A percentile compares a stretch with the other conserved stretches of the same genome.
phyloP scores from a whole-genome alignment of 441 rosid species.

The Corymbia citriodora region DNA sequence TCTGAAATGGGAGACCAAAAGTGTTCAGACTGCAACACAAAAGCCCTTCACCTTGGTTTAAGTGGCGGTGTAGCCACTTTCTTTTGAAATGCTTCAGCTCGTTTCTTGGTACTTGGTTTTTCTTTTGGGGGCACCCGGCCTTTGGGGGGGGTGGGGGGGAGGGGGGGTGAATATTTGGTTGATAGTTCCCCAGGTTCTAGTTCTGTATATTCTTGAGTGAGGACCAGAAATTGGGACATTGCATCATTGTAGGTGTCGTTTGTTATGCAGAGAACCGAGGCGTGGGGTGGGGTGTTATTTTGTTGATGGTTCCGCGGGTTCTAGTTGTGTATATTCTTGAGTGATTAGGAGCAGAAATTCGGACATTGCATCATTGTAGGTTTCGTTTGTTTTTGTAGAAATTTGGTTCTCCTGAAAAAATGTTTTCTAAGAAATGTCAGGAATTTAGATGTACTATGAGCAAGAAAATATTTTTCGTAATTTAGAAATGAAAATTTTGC shows the following conservation, averaged over 20 bases:
- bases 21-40: neutral
- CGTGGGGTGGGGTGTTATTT: neutral
- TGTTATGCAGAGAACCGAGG: no score
- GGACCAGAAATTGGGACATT: no score
- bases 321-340: neutral
- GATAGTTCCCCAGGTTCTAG: no score
- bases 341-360: neutral
- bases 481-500: no score
- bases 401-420: neutral
- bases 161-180: no score
- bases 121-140: no score
- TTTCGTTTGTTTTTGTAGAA: neutral
- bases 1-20: neutral
- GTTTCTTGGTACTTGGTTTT: neutral
- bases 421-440: neutral
- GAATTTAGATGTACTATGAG: neutral
- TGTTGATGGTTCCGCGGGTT: neutral
- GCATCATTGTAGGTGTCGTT: no score
- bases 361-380: neutral
- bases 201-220: no score
- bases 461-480: no score
- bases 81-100: neutral
- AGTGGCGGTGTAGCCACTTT: neutral
- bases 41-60: neutral
- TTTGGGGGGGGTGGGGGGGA: no score